Base-by-base conservation (phyloP, 371 early-diverging fungal genomes). In the Chytridiales sp. region DNA sequence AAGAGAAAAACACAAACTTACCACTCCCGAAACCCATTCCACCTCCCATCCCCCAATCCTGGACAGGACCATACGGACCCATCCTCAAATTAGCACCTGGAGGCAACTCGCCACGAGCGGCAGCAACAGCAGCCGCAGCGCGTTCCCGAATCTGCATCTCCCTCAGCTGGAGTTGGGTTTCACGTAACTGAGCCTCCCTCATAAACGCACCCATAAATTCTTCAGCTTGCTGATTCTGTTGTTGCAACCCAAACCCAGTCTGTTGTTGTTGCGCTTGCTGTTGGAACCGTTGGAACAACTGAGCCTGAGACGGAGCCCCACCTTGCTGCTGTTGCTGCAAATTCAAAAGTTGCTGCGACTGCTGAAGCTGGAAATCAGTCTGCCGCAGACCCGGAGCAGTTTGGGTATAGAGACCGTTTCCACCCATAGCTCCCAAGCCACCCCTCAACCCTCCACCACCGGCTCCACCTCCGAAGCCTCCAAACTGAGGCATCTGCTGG, bases 151-250 rank as follows among this genome's bases (percentile, higher is more conserved):
- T 42, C 39, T 69, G 74, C 9, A 64, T 15, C 19, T 74, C 65
- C 8, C 66, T 56, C 35, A 66, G 36, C 29, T 65, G 65, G n/a
- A 59, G 8, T 35, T 64, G 66, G 6, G 47, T 43, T 52, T 70
- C 74, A 34, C 59, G 73, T 50, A 55, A 76, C 75, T 47, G 88
- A 75, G 88, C 88, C 19, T 86, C 86, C 39, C 86, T 80, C 58
- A 87, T 66, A 50, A 86, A 85, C 19, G 87, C 85, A 9, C 82
- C 84, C 66, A 88, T 79, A 58, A 87, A 85, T 62, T 80, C 81
- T 41, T 88, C 87, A 3, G 85, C 81, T 9, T 50, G 38, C 34
- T 51, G 55, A 40, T 62, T 61, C 31, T 61, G 65, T 29, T 32
- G 21, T 22, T 51, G 17, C 38, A 32, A 34, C 51, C 60, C 24